phyloP scores from a whole-genome alignment of 176 grass and related monocot species.

The Musa acuminata region DNA sequence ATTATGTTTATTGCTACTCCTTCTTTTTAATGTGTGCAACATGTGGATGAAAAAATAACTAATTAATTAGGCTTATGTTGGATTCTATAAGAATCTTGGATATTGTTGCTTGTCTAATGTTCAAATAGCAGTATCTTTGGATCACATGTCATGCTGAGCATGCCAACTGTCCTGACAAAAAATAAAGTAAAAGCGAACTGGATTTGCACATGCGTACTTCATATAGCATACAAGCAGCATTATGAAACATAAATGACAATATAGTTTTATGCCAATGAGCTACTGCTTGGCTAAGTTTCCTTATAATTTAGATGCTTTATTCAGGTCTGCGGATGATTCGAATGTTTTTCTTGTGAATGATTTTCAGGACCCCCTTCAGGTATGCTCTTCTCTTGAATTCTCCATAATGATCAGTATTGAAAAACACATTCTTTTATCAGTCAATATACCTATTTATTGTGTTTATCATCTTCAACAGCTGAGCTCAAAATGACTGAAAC shows the following conservation, averaged over 20 bases:
- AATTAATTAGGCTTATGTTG: no score
- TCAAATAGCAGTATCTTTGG: not conserved
- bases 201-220: no score
- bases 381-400: constrained; percentile 16
- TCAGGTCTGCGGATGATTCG: constrained; percentile 73
- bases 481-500: not conserved
- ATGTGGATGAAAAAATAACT: no score
- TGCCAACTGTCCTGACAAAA: not conserved
- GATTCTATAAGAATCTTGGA: no score
- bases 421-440: not conserved
- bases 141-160: not conserved
- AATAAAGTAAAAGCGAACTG: not conserved
- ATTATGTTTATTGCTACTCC: no score
- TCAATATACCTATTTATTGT: not conserved
- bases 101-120: no score
- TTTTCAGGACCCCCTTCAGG: constrained; percentile 98
- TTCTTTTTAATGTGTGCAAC: no score
- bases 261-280: not conserved
- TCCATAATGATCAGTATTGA: not conserved
- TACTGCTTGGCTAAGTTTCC: constrained; percentile 21
- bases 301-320: constrained; percentile 29
- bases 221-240: not conserved
- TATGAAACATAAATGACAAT: not conserved
- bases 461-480: not conserved
- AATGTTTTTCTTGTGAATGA: constrained; percentile 99